phyloP scores from a whole-genome alignment of 495 filamentous ascomycete genomes.

The Hypoxylon perforatum region DNA sequence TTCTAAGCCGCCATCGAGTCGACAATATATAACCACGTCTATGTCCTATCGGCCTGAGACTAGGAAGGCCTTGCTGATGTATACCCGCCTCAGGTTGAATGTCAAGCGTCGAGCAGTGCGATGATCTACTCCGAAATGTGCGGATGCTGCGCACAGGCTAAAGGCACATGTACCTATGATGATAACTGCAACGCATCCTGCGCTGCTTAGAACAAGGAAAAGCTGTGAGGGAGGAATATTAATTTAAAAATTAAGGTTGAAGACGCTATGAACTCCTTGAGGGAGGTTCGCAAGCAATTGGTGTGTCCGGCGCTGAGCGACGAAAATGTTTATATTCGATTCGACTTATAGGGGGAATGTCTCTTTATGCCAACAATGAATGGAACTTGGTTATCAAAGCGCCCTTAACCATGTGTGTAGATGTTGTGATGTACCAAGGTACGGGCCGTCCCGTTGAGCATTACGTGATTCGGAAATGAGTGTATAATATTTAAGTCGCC shows the following conservation, averaged over 20 bases:
- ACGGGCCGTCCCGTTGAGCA: background rate
- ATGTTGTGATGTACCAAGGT: background rate
- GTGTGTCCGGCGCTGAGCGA: background rate
- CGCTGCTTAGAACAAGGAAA: conserved; percentile 3
- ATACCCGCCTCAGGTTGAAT: conserved; percentile 21
- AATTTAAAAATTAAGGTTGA: background rate
- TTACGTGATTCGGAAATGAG: no score
- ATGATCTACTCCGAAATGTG: conserved; percentile 31
- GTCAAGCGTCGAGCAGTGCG: conserved; percentile 2
- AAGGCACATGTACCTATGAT: conserved; percentile 24
- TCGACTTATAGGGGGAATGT: no score
- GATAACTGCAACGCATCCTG: conserved; percentile 29
- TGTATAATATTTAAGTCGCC: no score
- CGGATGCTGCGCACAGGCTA: background rate
- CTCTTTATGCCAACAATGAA: background rate
- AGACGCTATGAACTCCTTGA: background rate
- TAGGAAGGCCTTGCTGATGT: conserved; percentile 1
- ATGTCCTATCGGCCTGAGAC: background rate
- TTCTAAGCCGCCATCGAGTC: background rate
- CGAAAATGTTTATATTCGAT: background rate
- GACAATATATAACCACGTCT: background rate
- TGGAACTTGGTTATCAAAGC: background rate
- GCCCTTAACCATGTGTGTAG: background rate
- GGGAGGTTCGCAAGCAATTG: no score
- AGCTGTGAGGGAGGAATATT: background rate